A percentile compares a stretch with the other conserved stretches of the same genome.
Conservation (phyloP, 139 green algal species). For the Coelastrella sp. region DNA sequence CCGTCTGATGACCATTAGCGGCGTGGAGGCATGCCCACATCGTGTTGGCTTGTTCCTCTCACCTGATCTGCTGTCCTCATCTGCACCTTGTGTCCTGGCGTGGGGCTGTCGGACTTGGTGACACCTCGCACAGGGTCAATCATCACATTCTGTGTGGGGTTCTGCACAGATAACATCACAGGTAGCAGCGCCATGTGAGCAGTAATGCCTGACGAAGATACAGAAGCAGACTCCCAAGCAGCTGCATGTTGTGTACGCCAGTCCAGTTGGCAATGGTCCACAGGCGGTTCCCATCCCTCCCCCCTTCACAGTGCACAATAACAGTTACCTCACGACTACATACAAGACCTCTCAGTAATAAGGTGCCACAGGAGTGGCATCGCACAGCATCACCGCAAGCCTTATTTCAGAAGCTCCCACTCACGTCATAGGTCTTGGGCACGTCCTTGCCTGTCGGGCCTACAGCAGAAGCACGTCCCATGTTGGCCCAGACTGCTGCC, state of each 20-base stretch:
- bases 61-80: constrained; percentile 36
- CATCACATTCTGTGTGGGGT: constrained; percentile 15
- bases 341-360: background rate
- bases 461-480: background rate
- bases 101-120: background rate
- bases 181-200: background rate
- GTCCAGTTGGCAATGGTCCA: too few species aligned
- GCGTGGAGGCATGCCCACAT: too few species aligned
- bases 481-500: background rate
- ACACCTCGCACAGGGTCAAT: constrained; percentile 32
- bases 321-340: background rate
- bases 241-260: background rate
- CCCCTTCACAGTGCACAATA: too few species aligned
- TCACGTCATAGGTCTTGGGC: background rate
- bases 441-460: constrained; percentile 26
- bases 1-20: too few species aligned
- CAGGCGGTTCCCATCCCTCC: too few species aligned
- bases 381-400: background rate
- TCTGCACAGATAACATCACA: background rate
- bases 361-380: background rate
- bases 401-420: background rate
- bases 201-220: too few species aligned
- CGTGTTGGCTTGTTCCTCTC: background rate
- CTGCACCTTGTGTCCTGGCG: constrained; percentile 22
- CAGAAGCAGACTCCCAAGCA: background rate